Evolutionary conservation across 2,329 filamentous ascomycete genomes (phyloP), one percentile per base, ranked within the genome.

Genomic region (Lachnellula cervina): DNA sequence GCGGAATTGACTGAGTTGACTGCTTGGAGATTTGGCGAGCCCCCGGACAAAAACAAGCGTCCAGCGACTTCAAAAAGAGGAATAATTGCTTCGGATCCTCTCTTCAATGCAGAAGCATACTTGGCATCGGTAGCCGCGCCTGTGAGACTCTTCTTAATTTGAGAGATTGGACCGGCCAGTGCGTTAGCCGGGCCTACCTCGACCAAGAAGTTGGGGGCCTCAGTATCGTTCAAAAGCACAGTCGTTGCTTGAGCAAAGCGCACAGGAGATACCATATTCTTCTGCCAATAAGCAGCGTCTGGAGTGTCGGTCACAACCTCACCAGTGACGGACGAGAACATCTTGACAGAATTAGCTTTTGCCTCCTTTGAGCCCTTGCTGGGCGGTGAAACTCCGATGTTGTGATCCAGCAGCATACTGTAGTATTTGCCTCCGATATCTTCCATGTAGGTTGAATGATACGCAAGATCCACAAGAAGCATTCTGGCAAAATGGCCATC

Each of bases 111-210:
- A 11, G 34, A 37, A 11, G 34, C 16, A 16, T 37, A 37, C 3
- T 37, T 11, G 9, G 11, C 34, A 37, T 37, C 16, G 5, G 34
- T 16, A 16, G 34, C 4, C 34, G 34, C 16, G 34, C 34, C 34
- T 44, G 21, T 11, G 34, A 44, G 16, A 32, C 16, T 63, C 61
- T 51, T 21, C 16, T 37, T 37, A 16, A 62, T 60, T 23, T 68
- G 58, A 1, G 52, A 53, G 9, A 68, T 59, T 5, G 72, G 71
- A 0, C 66, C 68, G 5, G 53, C 56, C 0, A 74, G 59, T 1
- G 69, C 64, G 6, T 62, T 58, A 54, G 72, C 70, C 1, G 72
- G 69, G 0, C 72, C 70, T 17, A 71, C 45, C 47, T 71, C 70
- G 2, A 70, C 14, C 0, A 66, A 42, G 51, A 54, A 40, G 19